A percentile compares a stretch with the other conserved stretches of the same genome.
Conservation (phyloP, 139 green algal genomes). For the Tetradesmus obliquus region DNA sequence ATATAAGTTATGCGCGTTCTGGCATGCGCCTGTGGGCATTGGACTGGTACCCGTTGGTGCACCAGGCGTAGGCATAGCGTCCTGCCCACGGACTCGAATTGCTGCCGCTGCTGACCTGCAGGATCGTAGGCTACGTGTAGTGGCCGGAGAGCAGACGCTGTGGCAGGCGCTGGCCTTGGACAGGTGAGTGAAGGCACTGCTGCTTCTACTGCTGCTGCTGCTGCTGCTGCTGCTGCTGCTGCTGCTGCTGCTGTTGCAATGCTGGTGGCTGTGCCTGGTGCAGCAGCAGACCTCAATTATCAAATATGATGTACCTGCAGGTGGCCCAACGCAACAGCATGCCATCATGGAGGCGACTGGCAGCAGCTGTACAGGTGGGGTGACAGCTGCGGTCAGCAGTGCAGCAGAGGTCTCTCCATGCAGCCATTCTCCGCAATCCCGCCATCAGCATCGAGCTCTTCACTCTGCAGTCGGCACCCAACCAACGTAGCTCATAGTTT, state of each 20-base stretch:
- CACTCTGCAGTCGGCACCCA: too few relatives aligned
- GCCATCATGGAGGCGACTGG: slow-evolving; percentile 28
- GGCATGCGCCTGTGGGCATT: neutral
- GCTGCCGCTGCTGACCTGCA: neutral
- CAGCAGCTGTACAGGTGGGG: slow-evolving; percentile 9
- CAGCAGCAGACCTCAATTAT: neutral
- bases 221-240: neutral
- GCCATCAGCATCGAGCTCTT: too few relatives aligned
- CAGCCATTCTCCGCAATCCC: too few relatives aligned
- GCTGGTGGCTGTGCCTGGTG: neutral
- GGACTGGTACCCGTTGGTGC: neutral
- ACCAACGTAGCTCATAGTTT: too few relatives aligned
- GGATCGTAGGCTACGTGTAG: neutral
- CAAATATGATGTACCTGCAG: neutral
- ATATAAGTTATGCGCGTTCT: neutral
- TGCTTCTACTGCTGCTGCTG: slow-evolving; percentile 3
- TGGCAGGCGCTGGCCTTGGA: neutral
- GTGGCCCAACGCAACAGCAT: neutral
- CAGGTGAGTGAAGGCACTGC: neutral
- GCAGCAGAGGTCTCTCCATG: neutral
- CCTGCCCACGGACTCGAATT: neutral
- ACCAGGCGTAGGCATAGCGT: neutral
- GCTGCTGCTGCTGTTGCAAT: neutral
- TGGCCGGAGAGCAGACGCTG: neutral
- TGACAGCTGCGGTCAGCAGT: neutral